Evolutionary conservation across 78 protist genomes (phyloP).

Genomic region (Dictyostelium intermedium): DNA sequence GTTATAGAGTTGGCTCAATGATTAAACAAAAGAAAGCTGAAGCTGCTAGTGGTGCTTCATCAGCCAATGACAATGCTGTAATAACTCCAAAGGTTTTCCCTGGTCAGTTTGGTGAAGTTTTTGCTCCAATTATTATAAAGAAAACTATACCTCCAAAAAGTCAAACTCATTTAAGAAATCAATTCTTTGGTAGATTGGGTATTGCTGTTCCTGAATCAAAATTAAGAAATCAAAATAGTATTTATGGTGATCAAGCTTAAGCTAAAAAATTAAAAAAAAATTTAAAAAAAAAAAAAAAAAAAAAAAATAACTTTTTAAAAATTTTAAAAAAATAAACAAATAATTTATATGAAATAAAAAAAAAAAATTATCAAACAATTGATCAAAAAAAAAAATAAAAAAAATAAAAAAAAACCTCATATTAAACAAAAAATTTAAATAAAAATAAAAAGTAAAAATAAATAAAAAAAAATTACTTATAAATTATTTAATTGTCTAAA

Average conservation of each 20-base stretch:
- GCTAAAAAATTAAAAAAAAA: too few species aligned
- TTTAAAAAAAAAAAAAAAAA: too few species aligned
- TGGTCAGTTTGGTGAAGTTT: conserved; percentile 28
- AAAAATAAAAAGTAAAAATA: too few species aligned
- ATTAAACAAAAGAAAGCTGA: conserved; percentile 23
- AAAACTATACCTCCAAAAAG: background rate
- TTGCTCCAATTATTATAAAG: background rate
- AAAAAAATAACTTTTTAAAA: too few species aligned
- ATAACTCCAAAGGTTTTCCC: background rate
- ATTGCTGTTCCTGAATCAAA: background rate
- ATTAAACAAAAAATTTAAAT: too few species aligned
- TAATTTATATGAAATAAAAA: background rate
- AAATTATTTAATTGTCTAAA: too few species aligned
- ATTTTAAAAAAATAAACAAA: background rate
- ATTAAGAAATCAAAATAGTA: background rate
- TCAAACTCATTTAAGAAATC: conserved; percentile 21
- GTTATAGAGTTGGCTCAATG: conserved; percentile 53
- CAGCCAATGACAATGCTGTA: conserved; percentile 14
- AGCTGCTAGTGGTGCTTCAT: conserved; percentile 1
- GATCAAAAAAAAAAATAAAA: too few species aligned
- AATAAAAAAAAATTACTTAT: too few species aligned
- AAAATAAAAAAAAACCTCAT: too few species aligned
- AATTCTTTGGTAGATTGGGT: conserved; percentile 51
- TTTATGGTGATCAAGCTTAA: background rate
- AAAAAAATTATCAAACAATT: too few species aligned